Evolutionary conservation across 805 yeast species (phyloP), one percentile per base, ranked within the genome.

Genomic region (Millerozyma acaciae): DNA sequence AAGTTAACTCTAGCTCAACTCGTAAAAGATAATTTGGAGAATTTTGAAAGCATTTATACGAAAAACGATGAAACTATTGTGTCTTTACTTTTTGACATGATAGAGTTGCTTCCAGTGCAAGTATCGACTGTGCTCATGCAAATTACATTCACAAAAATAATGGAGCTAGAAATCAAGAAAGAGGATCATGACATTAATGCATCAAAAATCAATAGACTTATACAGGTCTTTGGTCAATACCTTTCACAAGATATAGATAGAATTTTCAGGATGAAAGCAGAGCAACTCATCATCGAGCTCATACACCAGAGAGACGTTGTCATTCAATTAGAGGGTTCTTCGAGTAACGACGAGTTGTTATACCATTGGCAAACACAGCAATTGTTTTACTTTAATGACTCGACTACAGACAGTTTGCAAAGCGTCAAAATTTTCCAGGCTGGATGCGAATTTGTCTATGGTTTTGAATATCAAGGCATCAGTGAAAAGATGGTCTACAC

Each of bases 401-500:
- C 29, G 0, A 32, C 37, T 1, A 21, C 30, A 1, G 70, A 70
- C 28, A 43, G 45, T 1, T 32, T 65, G 3, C 42, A 46, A 4
- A 48, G 60, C 7, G 49, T 85, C 4, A 42, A 29, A 1, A 68
- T 88, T 0, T 53, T 47, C n/a, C 85, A 79, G 32, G 74, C 79
- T 3, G 60, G 71, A 12, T 64, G 75, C 8, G 37, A 47, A 0
- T 72, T 80, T 34, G 33, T 16, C 1, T 90, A 90, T 49, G 95
- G 95, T 0, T 86, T 75, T 53, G 96, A 88, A 48, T 90, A 85
- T 43, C 65, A 80, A 6, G 97, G 96, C 0, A 65, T 76, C 1
- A 78, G 81, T 3, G 84, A 81, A 13, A 71, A 79, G 34, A 61
- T 89, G 15, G 94, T 90, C 0, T 71, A 75, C 34, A 90, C 97